Conservation (phyloP, 805 yeast genomes). For the Spathaspora passalidarum region DNA sequence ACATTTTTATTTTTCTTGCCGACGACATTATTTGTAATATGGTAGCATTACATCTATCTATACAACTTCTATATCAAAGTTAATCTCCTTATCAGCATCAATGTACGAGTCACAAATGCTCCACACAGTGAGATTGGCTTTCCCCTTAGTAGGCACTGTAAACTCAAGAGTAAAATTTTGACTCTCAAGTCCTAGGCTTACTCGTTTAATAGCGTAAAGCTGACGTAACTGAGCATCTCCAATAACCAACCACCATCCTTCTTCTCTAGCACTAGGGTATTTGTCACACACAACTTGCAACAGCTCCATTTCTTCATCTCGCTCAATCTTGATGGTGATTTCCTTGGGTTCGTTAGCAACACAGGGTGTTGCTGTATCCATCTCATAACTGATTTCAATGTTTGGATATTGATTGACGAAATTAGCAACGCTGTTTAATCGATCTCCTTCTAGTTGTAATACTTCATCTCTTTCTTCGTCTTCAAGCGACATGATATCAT, state of each 20-base stretch:
- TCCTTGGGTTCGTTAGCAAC: constrained; percentile 46
- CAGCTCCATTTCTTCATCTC: constrained; percentile 78
- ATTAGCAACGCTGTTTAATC: constrained; percentile 68
- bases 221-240: constrained; percentile 64
- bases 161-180: constrained; percentile 55
- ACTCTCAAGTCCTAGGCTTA: constrained; percentile 48
- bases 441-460: constrained; percentile 44
- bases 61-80: constrained; percentile 46
- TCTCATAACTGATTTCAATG: constrained; percentile 60
- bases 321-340: constrained; percentile 48
- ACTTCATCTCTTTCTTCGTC: constrained; percentile 70
- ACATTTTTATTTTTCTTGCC: neutral
- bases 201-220: constrained; percentile 70
- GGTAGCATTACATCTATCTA: constrained; percentile 1
- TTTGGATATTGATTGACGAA: constrained; percentile 91
- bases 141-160: constrained; percentile 53
- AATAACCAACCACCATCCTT: constrained; percentile 84
- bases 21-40: neutral
- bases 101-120: constrained; percentile 86
- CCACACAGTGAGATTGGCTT: constrained; percentile 68
- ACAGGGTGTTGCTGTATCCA: constrained; percentile 36
- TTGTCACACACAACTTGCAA: constrained; percentile 54
- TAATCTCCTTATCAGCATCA: constrained; percentile 88
- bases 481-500: constrained; percentile 76
- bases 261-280: constrained; percentile 60